Evolutionary conservation across 164 flowering plant species (phyloP).

Genomic region (Macadamia integrifolia): DNA sequence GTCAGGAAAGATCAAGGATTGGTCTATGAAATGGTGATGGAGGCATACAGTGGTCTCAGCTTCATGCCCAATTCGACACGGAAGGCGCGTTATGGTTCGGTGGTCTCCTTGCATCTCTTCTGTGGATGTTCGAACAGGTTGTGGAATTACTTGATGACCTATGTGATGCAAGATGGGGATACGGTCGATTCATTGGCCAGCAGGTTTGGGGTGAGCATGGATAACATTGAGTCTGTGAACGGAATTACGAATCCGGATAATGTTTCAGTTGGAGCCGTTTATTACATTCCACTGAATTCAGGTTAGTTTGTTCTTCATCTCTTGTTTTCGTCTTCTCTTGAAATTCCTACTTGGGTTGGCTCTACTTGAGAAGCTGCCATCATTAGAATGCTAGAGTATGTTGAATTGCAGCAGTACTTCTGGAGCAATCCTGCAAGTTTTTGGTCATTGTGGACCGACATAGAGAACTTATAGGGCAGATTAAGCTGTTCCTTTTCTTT

Average conservation of each 20-base stretch:
- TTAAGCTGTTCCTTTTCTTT: neutral
- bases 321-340: neutral
- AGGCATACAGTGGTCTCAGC: constrained; percentile 64
- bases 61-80: constrained; percentile 40
- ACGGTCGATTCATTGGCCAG: constrained; percentile 66
- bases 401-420: neutral
- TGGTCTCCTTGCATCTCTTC: constrained; percentile 60
- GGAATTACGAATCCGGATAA: constrained; percentile 66
- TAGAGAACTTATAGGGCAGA: neutral
- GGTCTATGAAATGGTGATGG: constrained; percentile 43
- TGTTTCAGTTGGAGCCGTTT: constrained; percentile 61
- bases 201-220: constrained; percentile 96
- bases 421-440: neutral
- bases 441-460: neutral
- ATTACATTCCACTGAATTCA: constrained; percentile 78
- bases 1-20: constrained; percentile 44
- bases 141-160: constrained; percentile 93
- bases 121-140: constrained; percentile 93
- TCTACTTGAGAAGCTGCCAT: neutral
- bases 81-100: constrained; percentile 53
- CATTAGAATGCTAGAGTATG: neutral
- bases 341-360: neutral
- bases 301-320: constrained; percentile 32
- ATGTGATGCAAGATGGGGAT: constrained; percentile 77
- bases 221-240: constrained; percentile 69